These are phyloP conservation scores for Pulicaria dysenterica DNA, from an alignment of 129 eudicot genomes.

Conservation along the genomic window DNA sequence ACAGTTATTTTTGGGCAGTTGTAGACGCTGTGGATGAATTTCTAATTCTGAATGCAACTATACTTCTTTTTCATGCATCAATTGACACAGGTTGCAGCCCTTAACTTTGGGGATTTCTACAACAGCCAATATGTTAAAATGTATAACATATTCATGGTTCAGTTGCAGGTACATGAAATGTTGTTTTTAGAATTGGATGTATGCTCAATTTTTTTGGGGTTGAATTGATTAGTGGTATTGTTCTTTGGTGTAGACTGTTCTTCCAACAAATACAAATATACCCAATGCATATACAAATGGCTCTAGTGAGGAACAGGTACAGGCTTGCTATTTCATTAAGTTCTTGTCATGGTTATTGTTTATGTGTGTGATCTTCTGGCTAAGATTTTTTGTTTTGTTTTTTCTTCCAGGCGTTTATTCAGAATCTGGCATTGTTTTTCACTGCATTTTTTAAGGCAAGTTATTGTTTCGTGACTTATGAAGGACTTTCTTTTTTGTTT, in stretches of 20 bases:
- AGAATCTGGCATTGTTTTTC: slow-evolving; percentile 91
- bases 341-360: neutral
- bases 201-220: neutral
- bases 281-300: slow-evolving; percentile 88
- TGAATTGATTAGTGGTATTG: slow-evolving; percentile 14
- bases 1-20: neutral
- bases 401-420: slow-evolving; percentile 83
- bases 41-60: slow-evolving; percentile 1
- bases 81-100: slow-evolving; percentile 85
- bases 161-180: slow-evolving; percentile 66
- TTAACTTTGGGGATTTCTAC: slow-evolving; percentile 86
- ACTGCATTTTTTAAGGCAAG: slow-evolving; percentile 91
- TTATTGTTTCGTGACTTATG: neutral
- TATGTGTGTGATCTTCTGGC: slow-evolving; percentile 5
- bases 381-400: slow-evolving; percentile 6
- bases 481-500: neutral
- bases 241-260: slow-evolving; percentile 55
- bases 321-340: neutral
- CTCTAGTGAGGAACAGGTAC: slow-evolving; percentile 86
- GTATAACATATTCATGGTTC: slow-evolving; percentile 79
- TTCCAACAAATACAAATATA: slow-evolving; percentile 68
- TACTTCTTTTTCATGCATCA: neutral
- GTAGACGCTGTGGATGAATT: neutral
- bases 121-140: slow-evolving; percentile 70
- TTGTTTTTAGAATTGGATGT: neutral